Base-by-base conservation (phyloP, 192 early-diverging fungal species). In the Entomortierella beljakovae region DNA sequence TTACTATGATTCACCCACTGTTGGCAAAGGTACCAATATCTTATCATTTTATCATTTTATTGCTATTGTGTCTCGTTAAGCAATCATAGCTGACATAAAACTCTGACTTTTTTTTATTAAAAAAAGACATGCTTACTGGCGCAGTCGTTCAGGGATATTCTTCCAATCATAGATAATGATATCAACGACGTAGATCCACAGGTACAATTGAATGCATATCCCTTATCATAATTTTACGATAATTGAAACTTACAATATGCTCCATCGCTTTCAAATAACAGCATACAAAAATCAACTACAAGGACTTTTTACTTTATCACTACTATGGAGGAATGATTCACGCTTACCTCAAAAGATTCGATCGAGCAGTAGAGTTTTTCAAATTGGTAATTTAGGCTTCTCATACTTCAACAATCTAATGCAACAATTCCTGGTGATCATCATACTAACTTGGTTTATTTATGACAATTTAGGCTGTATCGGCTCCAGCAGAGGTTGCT, bases 311-410 rank as follows among this genome's bases (percentile, higher is more conserved):
- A 15, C 80, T 91, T 26, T 93, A 94, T 82, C 83, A 92, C 58
- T 96, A 95, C 75, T 94, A 96, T 70, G 92, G 89, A 55, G 90
- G 87, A 18, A 87, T 94, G 77, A 59, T 93, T n/a, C 91, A 87
- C 61, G 85, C 89, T 26, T 89, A 85, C 22, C 82, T 89, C 64
- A 93, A 93, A 60, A 65, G 84, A 4, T 92, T 83, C 77, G 86
- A 87, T 18, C 71, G 85, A 28, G 92, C 94, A 13, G 68, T 90
- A 4, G 83, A 89, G 28, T 87, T 89, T 32, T 88, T 93, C 53
- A 74, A 64, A 29, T 23, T 90, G 83, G 85, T 87, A 80, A 80
- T n/a, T n/a, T n/a, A n/a, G n/a, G n/a, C n/a, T n/a, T n/a, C n/a
- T n/a, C n/a, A n/a, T n/a, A n/a, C n/a, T n/a, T n/a, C n/a, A n/a